phyloP scores from a whole-genome alignment of 2,329 filamentous ascomycete species.

The Colletotrichum truncatum region DNA sequence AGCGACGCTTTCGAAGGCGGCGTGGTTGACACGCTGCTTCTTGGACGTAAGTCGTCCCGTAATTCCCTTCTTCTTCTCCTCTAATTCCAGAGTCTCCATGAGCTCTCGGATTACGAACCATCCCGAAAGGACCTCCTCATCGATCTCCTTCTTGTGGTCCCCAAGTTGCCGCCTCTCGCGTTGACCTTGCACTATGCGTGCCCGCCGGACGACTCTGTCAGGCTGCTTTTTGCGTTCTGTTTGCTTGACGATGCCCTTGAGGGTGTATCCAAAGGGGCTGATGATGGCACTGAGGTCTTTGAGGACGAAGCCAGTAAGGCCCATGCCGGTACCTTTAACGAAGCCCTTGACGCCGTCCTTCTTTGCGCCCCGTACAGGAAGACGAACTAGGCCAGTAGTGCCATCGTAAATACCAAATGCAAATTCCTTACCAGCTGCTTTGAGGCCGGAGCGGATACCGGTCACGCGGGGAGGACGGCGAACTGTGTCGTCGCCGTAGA shows the following conservation, averaged over 20 bases:
- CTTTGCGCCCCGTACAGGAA: conserved; percentile 66
- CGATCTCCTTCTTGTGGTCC: conserved; percentile 39
- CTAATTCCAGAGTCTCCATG: conserved; percentile 45
- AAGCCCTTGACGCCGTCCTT: conserved; percentile 58
- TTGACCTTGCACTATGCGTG: conserved; percentile 67
- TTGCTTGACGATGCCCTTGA: conserved; percentile 73
- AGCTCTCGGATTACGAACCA: conserved; percentile 54
- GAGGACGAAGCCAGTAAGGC: conserved; percentile 69
- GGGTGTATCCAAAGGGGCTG: conserved; percentile 68
- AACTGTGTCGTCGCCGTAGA: conserved; percentile 77
- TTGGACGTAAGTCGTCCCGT: conserved; percentile 43
- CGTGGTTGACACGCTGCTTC: conserved; percentile 49
- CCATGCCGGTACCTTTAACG: conserved; percentile 68
- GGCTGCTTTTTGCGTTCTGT: conserved; percentile 62
- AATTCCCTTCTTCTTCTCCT: conserved; percentile 44
- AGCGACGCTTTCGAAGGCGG: conserved; percentile 59
- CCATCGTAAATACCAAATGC: conserved; percentile 72
- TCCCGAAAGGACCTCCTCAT: conserved; percentile 46
- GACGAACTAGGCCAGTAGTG: conserved; percentile 68
- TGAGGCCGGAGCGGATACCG: conserved; percentile 70
- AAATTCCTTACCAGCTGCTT: conserved; percentile 69
- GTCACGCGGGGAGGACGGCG: conserved; percentile 70
- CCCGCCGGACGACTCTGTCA: conserved; percentile 61
- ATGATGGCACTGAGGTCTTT: conserved; percentile 71
- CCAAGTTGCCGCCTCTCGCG: conserved; percentile 49